Base-by-base conservation (phyloP, 2,329 filamentous ascomycete species). In the Talaromyces sp. region DNA sequence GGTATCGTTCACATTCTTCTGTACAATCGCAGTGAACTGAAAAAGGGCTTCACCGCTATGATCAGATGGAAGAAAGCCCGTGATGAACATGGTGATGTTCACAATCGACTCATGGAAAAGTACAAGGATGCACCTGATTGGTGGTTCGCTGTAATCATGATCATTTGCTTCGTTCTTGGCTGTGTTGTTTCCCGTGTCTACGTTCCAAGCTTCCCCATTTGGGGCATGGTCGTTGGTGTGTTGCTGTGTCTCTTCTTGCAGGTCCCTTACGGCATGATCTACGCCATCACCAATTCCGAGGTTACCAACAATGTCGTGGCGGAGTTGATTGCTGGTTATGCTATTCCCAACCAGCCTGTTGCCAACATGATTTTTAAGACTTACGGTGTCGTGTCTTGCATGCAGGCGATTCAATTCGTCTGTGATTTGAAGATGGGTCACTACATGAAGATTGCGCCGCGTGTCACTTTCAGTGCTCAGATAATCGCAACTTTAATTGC, bases 301-400 rank as follows among this genome's bases (percentile, higher is more conserved):
- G 78, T 80, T 47, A 82, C 80, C 70, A 82, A 79, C 2, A 79
- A 82, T 59, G 80, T 82, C 3, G 69, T 83, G 7, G 78, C 80
- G 35, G 79, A 82, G 65, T 79, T 82, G 36, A 78, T 82, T 37
- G 80, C 78, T 47, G 80, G 80, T n/a, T 77, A 76, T 4, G 76
- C 71, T 56, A 75, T 80, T 9, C 74, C 77, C 24, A 80, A 80
- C 27, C 80, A 81, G 47, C 78, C 79, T 0, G 62, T 81, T 48
- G 78, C 77, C 46, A 81, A 82, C 77, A 82, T 80, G 69, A 80
- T 76, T 60, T 81, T 82, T 74, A 82, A 82, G 70, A 77, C 75
- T 0, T 81, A 79, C 55, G 77, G 78, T 2, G 74, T 49, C 6
- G 46, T 52, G 13, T 79, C 77, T 1, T 80, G 77, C 47, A 76